Evolutionary conservation across 306 rosid genomes (phyloP), one percentile per base, ranked within the genome.

Genomic region (Quillaja saponaria): DNA sequence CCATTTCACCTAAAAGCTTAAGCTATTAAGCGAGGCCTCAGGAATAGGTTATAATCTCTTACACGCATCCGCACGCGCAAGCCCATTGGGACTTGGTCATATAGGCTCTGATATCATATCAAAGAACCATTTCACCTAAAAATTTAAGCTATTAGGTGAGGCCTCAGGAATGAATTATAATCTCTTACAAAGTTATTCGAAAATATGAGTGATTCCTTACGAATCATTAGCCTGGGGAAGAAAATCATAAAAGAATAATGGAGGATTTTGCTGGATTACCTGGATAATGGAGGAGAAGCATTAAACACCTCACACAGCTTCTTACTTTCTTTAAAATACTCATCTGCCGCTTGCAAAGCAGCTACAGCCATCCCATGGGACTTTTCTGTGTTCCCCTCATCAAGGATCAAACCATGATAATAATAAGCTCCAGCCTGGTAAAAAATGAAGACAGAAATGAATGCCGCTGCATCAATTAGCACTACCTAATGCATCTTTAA

Each of bases 361-460:
- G 99, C 99, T 37, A 92, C 99, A 68, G 99, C 99, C 99, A 88
- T 92, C 51, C 96, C 99, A 58, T 89, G 96, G 66, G 90, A 84
- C 52, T 89, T 92, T 81, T 92, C 99, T 0, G 99, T 89, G 78
- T 86, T 92, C 55, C 99, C 99, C 83, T 92, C 99, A 45, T 92
- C 99, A 55, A 92, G 99, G 73, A 89, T 92, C 69, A 86, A 74
- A 53, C 99, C 99, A 50, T 92, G 99, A 72, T 92, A 92, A 85
- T 92, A 92, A 71, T 92, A 92, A 21, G 96, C 96, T n/a, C 82
- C 95, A 72, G 99, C 96, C 96, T 92, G 81, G 76, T 63, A 35
- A 77, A 69, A 21, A 63, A 58, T 64, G 18, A 58, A 35, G 17
- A 58, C 63, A 70, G 55, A 58, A 34, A 70, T 74, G 44, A 68